A percentile compares a stretch with the other conserved stretches of the same genome.
Conservation (phyloP, 352 stramenopile species). For the Pythium phragmiticola region DNA sequence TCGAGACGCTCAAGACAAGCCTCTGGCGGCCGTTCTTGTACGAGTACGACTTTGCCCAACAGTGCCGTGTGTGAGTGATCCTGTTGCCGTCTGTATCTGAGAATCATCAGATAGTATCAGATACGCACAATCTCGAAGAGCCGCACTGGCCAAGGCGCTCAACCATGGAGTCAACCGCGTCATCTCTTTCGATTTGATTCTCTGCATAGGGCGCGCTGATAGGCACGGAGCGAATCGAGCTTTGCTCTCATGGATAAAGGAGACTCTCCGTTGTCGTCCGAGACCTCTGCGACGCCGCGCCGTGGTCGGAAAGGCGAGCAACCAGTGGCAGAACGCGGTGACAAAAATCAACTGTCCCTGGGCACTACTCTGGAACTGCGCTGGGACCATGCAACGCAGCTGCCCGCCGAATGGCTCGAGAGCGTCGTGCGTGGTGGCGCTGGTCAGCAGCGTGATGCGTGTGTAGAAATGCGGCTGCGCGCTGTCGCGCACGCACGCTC, state of each 20-base stretch:
- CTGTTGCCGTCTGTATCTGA: constrained; percentile 14
- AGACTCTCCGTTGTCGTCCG: not conserved
- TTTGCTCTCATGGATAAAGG: not conserved
- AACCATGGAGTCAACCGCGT: not conserved
- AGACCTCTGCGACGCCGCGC: constrained; percentile 13
- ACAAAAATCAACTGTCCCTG: not conserved
- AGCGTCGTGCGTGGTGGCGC: not conserved
- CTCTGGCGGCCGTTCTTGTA: constrained; percentile 36
- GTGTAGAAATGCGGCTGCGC: constrained; percentile 10
- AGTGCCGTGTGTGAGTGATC: constrained; percentile 19
- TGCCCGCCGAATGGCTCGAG: not conserved
- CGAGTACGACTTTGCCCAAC: constrained; percentile 47
- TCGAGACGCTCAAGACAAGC: constrained; percentile 38
- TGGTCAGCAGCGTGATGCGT: not conserved
- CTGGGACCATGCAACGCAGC: not conserved
- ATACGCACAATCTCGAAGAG: not conserved
- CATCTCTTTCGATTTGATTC: not conserved
- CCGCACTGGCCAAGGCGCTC: not conserved
- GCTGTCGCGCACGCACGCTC: not conserved
- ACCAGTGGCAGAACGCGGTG: not conserved
- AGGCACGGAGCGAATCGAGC: not conserved
- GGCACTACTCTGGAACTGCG: constrained; percentile 14
- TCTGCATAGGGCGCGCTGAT: not conserved
- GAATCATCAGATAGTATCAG: constrained; percentile 13
- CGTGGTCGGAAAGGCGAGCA: not conserved